These are phyloP conservation scores for Tuctoria greenei DNA, from an alignment of 176 grass and related monocot species.

Conservation along the genomic window DNA sequence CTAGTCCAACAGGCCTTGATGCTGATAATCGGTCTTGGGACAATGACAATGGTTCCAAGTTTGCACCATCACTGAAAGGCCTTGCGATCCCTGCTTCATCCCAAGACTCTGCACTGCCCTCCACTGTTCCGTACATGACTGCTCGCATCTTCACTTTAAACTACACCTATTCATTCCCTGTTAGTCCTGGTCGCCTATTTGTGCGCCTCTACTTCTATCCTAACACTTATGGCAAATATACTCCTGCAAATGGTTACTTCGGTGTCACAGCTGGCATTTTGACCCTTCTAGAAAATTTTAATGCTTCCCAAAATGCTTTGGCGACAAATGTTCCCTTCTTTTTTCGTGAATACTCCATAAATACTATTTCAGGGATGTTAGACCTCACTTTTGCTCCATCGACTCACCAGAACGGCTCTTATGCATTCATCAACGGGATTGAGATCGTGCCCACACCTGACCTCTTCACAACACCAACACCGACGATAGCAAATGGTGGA, in stretches of 20 bases:
- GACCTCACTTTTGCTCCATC: conserved; percentile 59
- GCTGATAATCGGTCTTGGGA: conserved; percentile 32
- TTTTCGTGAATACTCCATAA: conserved; percentile 53
- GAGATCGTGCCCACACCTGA: conserved; percentile 61
- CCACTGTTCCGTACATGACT: conserved; percentile 19
- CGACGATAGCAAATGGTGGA: not conserved
- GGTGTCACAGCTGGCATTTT: conserved; percentile 22
- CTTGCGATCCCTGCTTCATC: not conserved
- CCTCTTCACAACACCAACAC: conserved; percentile 26
- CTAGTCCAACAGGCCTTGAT: not conserved
- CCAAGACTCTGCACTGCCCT: conserved; percentile 34
- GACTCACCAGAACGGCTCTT: conserved; percentile 21
- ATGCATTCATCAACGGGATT: conserved; percentile 72
- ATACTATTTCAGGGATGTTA: conserved; percentile 25
- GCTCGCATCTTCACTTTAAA: conserved; percentile 55
- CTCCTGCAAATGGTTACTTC: conserved; percentile 40
- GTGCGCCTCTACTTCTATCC: conserved; percentile 82
- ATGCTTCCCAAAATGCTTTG: conserved; percentile 35
- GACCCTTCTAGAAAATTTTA: conserved; percentile 54
- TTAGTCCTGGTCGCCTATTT: conserved; percentile 51
- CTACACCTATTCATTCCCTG: conserved; percentile 61
- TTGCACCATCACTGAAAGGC: conserved; percentile 38
- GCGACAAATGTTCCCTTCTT: conserved; percentile 6
- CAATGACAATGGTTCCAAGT: conserved; percentile 47
- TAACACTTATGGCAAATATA: conserved; percentile 18